Evolutionary conservation across 305 asterid genomes (phyloP).

Genomic region (Fraxinus paxiana): DNA sequence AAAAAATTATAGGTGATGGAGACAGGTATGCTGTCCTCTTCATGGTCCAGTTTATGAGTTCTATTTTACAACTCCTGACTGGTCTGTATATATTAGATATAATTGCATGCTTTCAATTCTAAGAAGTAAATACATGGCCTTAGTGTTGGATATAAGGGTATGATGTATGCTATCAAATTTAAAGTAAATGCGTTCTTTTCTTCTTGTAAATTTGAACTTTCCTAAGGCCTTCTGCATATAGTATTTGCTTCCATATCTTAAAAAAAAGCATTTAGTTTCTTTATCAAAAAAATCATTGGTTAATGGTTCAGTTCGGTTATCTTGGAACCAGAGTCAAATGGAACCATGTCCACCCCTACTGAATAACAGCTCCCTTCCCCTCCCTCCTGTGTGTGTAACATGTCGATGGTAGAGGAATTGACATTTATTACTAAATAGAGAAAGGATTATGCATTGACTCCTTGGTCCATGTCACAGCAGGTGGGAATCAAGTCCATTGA

Average conservation of each 20-base stretch:
- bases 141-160: not conserved
- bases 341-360: not conserved
- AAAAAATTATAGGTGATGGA: conserved; percentile 54
- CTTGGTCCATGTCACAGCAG: not conserved
- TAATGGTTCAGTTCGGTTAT: no score
- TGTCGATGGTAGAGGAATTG: not conserved
- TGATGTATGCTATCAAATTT: not conserved
- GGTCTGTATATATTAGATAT: not conserved
- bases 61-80: not conserved
- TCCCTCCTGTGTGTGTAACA: not conserved
- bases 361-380: not conserved
- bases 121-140: not conserved
- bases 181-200: not conserved
- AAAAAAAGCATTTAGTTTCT: no score
- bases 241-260: not conserved
- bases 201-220: not conserved
- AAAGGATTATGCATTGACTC: not conserved
- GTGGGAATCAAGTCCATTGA: not conserved
- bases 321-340: no score
- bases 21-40: conserved; percentile 54
- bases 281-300: no score
- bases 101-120: not conserved
- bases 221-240: not conserved
- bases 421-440: not conserved
- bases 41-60: not conserved